phyloP scores from a whole-genome alignment of 768 basidiomycete species.

The Lactarius indigo region DNA sequence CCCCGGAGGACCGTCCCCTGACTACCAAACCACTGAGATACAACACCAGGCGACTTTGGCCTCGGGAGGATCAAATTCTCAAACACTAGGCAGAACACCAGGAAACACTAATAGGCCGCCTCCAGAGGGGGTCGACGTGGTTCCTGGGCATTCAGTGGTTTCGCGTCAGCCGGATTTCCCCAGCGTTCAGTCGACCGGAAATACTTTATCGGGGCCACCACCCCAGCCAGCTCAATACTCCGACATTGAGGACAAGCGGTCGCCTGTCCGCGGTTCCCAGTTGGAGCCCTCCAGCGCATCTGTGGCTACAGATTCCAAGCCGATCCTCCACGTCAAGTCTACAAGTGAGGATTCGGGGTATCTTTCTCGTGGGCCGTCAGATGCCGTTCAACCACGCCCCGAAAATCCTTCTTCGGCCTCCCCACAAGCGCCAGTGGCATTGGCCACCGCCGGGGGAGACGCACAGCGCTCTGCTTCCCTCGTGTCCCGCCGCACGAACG shows the following conservation, averaged over 20 bases:
- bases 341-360: background rate
- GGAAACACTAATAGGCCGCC: background rate
- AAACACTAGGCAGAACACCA: background rate
- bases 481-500: constrained; percentile 8
- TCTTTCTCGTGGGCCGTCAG: background rate
- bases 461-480: background rate
- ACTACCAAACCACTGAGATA: background rate
- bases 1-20: constrained; percentile 16
- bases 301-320: background rate
- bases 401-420: background rate
- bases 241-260: background rate
- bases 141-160: background rate
- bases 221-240: background rate
- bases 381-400: background rate
- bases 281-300: background rate
- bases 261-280: background rate
- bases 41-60: background rate
- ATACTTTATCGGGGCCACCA: background rate
- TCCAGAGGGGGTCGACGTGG: background rate
- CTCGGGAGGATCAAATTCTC: background rate
- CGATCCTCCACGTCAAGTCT: background rate
- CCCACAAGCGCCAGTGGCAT: background rate
- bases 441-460: background rate
- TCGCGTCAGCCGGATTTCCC: background rate
- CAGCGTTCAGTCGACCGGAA: background rate